Percentiles rank a stretch among this genome's conserved stretches.
Conservation (phyloP, 371 early-diverging fungal species). For the Amoeboaphelidium protococcarum region DNA sequence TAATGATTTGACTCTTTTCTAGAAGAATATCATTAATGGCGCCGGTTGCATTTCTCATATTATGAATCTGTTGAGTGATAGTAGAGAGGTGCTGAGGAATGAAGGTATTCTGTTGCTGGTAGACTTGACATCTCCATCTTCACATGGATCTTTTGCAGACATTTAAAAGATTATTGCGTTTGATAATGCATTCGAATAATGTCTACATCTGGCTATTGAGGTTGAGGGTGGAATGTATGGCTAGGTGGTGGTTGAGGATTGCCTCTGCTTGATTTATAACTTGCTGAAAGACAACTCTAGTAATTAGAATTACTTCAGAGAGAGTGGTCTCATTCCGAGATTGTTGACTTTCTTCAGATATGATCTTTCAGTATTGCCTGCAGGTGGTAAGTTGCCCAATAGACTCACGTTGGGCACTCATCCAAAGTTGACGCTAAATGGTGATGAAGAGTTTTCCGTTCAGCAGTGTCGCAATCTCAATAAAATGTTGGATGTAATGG, state of each 20-base stretch:
- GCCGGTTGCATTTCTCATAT: constrained; percentile 25
- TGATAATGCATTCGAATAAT: constrained; percentile 76
- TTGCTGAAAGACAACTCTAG: constrained; percentile 73
- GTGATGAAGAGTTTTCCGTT: too few relatives aligned
- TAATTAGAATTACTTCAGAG: constrained; percentile 22
- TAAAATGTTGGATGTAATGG: too few relatives aligned
- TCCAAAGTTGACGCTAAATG: too few relatives aligned
- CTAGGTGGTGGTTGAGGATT: constrained; percentile 85
- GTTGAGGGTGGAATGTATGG: constrained; percentile 66
- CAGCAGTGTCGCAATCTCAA: too few relatives aligned
- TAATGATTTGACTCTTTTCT: constrained; percentile 28
- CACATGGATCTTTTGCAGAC: too few relatives aligned
- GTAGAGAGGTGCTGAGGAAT: constrained; percentile 77
- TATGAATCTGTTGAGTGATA: constrained; percentile 71
- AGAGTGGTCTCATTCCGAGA: background rate
- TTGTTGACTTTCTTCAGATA: background rate
- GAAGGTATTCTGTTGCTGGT: constrained; percentile 72
- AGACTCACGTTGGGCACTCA: too few relatives aligned
- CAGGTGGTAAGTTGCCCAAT: too few relatives aligned
- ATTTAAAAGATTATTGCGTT: constrained; percentile 93
- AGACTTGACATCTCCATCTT: constrained; percentile 53
- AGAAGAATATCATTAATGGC: constrained; percentile 54
- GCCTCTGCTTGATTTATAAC: constrained; percentile 65
- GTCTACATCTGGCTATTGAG: constrained; percentile 55
- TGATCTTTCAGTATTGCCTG: too few relatives aligned